Evolutionary conservation across 192 early-diverging fungal genomes (phyloP), one percentile per base, ranked within the genome.

Genomic region (Gaertneriomyces sp.): DNA sequence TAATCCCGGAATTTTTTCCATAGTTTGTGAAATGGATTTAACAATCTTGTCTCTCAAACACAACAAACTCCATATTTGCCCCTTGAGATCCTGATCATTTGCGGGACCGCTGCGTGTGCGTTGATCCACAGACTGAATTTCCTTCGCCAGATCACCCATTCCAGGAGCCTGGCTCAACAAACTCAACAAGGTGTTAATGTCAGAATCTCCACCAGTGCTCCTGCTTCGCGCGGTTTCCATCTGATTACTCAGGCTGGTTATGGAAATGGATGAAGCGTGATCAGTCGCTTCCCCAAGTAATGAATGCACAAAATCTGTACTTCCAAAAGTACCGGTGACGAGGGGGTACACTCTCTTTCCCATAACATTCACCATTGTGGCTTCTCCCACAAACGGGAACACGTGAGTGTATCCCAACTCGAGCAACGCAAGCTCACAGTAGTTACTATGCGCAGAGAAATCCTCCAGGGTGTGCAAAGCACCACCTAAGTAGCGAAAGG

Each of bases 401-500:
- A 71, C 69, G 6, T 57, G 46, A 17, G 11, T n/a, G 43, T 71
- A 40, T 12, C 69, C 69, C 11, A 65, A 42, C 42, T 71, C 64
- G 45, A 71, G 64, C 42, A 71, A 42, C 7, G 45, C 25, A 5
- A 71, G 46, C 33, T 71, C 69, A 19, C 64, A 57, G 42, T 66
- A 71, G 42, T 71, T 71, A 45, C 53, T 67, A 43, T 71, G 69
- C 11, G 69, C 69, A 6, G 69, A 46, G 47, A 40, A 71, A 53
- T 71, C 69, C 56, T 71, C 69, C 20, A 71, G 2, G 11, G 69
- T 71, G 59, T 71, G 69, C 40, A 71, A 44, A 20, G 58, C 62
- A 42, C 46, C 53, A 5, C 69, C 69, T 44, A 71, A 42, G 5
- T 57, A 40, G n/a, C 69, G 61, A 19, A 57, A 58, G 5, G 62